Percentiles rank a stretch among this genome's conserved stretches.
Evolutionary conservation across 257 asterid genomes (phyloP).

Genomic region (Plectranthus barbatus): DNA sequence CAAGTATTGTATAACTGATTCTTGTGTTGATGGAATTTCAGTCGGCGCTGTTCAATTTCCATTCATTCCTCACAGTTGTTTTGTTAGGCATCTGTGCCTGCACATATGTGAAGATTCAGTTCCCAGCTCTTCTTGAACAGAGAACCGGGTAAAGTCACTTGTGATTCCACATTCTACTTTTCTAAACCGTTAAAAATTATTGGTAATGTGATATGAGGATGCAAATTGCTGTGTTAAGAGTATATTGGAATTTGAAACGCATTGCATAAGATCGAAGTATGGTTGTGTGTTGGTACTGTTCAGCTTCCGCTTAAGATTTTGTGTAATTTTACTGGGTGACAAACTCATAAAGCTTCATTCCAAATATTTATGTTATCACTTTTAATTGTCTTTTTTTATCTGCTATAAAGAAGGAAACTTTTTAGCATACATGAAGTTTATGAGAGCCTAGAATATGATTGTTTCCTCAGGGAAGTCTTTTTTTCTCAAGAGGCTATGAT

Average conservation of each 20-base stretch:
- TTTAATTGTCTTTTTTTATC: background rate
- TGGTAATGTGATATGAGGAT: background rate
- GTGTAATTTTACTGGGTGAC: background rate
- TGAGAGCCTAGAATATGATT: background rate
- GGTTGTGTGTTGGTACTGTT: background rate
- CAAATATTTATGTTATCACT: background rate
- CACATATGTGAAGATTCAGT: conserved; percentile 81
- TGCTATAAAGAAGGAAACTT: background rate
- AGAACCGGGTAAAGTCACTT: conserved; percentile 65
- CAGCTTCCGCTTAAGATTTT: background rate
- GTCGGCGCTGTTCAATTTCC: conserved; percentile 85
- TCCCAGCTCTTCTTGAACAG: conserved; percentile 85
- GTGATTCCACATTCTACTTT: conserved; percentile 10
- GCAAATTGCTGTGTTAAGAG: background rate
- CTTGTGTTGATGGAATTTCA: conserved; percentile 30
- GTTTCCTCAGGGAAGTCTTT: background rate
- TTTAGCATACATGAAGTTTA: background rate
- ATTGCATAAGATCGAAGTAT: background rate
- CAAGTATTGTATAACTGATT: background rate
- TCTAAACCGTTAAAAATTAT: background rate
- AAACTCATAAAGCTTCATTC: background rate
- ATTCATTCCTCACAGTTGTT: conserved; percentile 84
- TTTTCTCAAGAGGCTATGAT: too few species aligned
- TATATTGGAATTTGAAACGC: background rate
- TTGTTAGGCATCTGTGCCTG: conserved; percentile 86